Base-by-base conservation (phyloP, 305 asterid species). In the Stenogyne calaminthoides region DNA sequence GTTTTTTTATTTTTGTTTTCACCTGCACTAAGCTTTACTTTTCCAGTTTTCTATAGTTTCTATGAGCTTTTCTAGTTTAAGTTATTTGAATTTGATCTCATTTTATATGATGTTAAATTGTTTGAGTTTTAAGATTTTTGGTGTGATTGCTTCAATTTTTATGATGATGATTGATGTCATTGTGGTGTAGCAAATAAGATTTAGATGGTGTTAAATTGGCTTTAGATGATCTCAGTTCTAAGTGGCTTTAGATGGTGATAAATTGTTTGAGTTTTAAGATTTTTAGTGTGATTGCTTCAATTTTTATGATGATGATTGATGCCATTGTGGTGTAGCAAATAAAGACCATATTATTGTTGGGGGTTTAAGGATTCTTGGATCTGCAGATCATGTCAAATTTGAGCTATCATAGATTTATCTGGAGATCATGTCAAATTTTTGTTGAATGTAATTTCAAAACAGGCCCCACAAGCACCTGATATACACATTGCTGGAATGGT, bases 391-490 rank as follows among this genome's bases (percentile, higher is more conserved):
- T n/a, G 67, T 64, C 40, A 52, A 25, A 42, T 67, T 68, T 7
- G 20, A 1, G 3, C 29, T 25, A 27, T 69, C 39, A 64, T n/a
- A 20, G 49, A 25, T 56, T 51, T n/a, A n/a, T 71, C 68, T 7
- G 5, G 7, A 9, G 52, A 71, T 20, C 51, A 68, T 72, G 49
- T 55, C 37, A 34, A 40, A 29, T 67, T 58, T 63, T 29, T 70
- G 71, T 9, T 1, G n/a, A 16, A 19, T 51, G 44, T 44, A 7
- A 29, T 65, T 61, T 70, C 7, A 46, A 51, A 68, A 75, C 84
- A 91, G 99, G 99, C 99, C 74, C 99, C 99, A 36, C 82, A 32
- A 60, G 87, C 82, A 32, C 91, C 88, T 0, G 87, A 94, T 78
- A 73, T 60, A 67, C 97, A 90, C 78, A 94, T 91, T 60, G 73